phyloP scores from a whole-genome alignment of 2,329 filamentous ascomycete species.

The Botryotinia convoluta region DNA sequence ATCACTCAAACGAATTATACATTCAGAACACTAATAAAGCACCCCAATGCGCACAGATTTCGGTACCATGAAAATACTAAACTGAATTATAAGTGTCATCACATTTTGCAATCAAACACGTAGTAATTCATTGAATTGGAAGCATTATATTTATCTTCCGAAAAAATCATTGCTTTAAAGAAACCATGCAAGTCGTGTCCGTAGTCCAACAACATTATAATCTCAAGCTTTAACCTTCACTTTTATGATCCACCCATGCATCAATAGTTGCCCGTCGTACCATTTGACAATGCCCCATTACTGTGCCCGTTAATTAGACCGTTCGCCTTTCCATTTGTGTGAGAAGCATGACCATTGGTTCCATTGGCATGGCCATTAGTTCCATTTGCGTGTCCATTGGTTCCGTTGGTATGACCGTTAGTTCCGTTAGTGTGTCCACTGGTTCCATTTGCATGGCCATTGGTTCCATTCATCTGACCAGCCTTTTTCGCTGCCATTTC shows the following conservation, averaged over 20 bases:
- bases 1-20: not conserved
- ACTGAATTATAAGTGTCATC: not conserved
- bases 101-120: not conserved
- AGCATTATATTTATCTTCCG: not conserved
- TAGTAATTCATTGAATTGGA: not conserved
- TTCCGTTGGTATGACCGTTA: not conserved
- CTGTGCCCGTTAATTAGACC: not conserved
- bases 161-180: not conserved
- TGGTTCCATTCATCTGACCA: slow-evolving; percentile 27
- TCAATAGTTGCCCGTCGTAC: slow-evolving; percentile 3
- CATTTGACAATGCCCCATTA: not conserved
- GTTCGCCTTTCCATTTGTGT: not conserved
- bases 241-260: not conserved
- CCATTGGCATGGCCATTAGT: slow-evolving; percentile 24
- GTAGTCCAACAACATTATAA: not conserved
- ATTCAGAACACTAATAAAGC: not conserved
- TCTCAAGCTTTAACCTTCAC: not conserved
- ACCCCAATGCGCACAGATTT: not conserved
- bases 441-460: slow-evolving; percentile 22
- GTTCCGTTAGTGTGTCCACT: not conserved
- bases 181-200: not conserved
- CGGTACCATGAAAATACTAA: not conserved
- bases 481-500: slow-evolving; percentile 31
- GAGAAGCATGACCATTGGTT: not conserved
- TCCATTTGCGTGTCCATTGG: slow-evolving; percentile 19